These are phyloP conservation scores for Albifimbria verrucaria DNA, from an alignment of 2,329 filamentous ascomycete genomes.

Conservation along the genomic window DNA sequence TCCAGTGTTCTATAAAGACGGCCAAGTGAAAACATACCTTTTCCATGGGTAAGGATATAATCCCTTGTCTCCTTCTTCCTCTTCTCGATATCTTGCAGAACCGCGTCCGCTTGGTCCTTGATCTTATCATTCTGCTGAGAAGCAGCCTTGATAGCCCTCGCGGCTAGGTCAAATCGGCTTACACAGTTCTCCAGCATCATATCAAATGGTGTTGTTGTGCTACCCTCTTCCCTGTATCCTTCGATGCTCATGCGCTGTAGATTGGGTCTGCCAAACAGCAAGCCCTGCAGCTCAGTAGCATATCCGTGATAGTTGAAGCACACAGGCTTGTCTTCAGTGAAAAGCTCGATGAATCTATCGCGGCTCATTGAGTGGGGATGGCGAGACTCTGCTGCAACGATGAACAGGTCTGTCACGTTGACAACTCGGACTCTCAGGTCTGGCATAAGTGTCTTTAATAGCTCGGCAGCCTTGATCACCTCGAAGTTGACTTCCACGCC, in stretches of 20 bases:
- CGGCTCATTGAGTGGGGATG: constrained; percentile 58
- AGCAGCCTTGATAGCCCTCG: constrained; percentile 48
- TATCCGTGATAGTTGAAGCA: constrained; percentile 70
- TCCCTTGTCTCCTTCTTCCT: constrained; percentile 45
- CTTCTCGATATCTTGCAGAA: constrained; percentile 44
- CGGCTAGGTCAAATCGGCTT: constrained; percentile 57
- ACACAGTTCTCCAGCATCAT: constrained; percentile 65
- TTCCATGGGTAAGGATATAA: constrained; percentile 50
- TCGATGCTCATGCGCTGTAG: constrained; percentile 52
- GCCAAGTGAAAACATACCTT: constrained; percentile 36
- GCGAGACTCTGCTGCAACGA: constrained; percentile 49
- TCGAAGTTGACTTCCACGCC: constrained; percentile 66
- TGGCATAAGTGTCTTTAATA: constrained; percentile 48
- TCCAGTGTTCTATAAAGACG: background rate
- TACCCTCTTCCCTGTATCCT: constrained; percentile 63
- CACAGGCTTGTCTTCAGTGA: constrained; percentile 52
- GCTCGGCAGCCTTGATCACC: constrained; percentile 56
- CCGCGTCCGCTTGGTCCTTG: constrained; percentile 38
- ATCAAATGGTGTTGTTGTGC: constrained; percentile 65
- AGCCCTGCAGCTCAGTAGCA: constrained; percentile 53
- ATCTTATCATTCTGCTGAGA: constrained; percentile 46
- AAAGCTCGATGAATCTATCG: constrained; percentile 51
- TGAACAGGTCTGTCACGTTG: constrained; percentile 66
- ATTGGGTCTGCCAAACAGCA: constrained; percentile 55
- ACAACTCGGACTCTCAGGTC: constrained; percentile 56